Base-by-base conservation (phyloP, 129 eudicot species). In the Flaveria bidentis region DNA sequence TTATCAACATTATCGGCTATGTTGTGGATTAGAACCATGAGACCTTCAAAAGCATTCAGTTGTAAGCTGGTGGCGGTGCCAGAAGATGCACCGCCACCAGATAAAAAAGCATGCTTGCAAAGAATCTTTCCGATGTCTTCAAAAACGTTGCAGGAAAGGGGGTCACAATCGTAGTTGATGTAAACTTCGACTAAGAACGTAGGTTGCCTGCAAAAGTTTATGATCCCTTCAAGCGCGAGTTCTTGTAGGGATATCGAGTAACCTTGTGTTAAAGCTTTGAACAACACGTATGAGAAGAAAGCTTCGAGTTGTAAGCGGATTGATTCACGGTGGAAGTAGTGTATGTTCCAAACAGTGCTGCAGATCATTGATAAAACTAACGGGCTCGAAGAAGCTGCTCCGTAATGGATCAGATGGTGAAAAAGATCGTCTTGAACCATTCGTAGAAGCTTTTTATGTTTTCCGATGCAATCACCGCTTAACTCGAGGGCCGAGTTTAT, bases 241-340 rank as follows among this genome's bases (percentile, higher is more conserved):
- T 93, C 98, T 72, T 90, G 96, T 10, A 88, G 75, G 25, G 87
- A 91, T 26, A 79, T 25, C n/a, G 81, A 69, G 83, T 71, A 80
- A 16, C 80, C 92, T 0, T 80, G 82, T 30, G 73, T 75, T 50
- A 86, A 73, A 0, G 85, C 83, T 82, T 78, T 86, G 28, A 88
- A 84, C 82, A 90, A 58, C 61, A 93, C 98, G 65, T 82, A 93
- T 5, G 80, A 49, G 86, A 91, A 93, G 80, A 90, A 91, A 0
- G 98, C 96, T 70, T 93, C 98, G 69, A 93, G 84, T 61, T 93
- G 98, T 46, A 93, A 88, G 25, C 97, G 91, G 17, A 88, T 74
- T 1, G 90, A 93, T 64, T 81, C 84, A 46, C 96, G 96, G 49
- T 89, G 96, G 81, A 92, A 92, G 76, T 92, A 84, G 69, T 90